These are phyloP conservation scores for Arthrobotrys pseudoclavata DNA, from an alignment of 2,329 filamentous ascomycete genomes.

Conservation along the genomic window DNA sequence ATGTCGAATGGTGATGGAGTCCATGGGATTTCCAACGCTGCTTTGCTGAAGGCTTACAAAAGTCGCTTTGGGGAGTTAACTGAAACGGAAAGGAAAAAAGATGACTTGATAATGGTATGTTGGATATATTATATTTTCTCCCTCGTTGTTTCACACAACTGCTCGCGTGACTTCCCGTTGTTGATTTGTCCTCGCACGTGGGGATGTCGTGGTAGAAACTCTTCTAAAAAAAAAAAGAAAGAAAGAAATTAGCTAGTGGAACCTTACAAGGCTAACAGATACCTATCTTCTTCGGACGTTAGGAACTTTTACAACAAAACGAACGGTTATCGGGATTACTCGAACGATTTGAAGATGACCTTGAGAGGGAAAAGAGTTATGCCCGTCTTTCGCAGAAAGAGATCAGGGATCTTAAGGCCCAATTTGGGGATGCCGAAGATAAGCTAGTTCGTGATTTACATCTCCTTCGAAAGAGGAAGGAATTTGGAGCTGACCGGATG, in stretches of 20 bases:
- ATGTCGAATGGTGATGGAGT: conserved; percentile 31
- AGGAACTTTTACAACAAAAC: conserved; percentile 59
- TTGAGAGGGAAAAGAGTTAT: conserved; percentile 53
- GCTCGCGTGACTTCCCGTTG: no score
- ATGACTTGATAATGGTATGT: conserved; percentile 49
- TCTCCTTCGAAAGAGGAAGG: neutral
- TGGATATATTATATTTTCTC: neutral
- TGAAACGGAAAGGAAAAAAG: conserved; percentile 47
- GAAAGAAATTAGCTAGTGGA: no score
- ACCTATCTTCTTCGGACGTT: no score
- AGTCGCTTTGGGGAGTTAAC: conserved; percentile 37
- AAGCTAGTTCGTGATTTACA: conserved; percentile 41
- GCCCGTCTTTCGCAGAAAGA: conserved; percentile 53
- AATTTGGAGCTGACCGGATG: conserved; percentile 8
- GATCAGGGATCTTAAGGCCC: conserved; percentile 46
- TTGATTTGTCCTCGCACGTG: conserved; percentile 4
- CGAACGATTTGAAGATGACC: conserved; percentile 54
- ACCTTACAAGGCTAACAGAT: neutral
- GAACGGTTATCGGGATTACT: conserved; percentile 50
- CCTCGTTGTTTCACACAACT: neutral
- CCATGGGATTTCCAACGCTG: conserved; percentile 34
- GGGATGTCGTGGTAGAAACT: neutral
- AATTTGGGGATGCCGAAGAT: conserved; percentile 49
- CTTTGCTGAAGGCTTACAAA: conserved; percentile 49
- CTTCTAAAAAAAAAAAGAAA: neutral